Evolutionary conservation across 2,329 filamentous ascomycete genomes (phyloP).

Genomic region (Ceratocystis eucalypticola): DNA sequence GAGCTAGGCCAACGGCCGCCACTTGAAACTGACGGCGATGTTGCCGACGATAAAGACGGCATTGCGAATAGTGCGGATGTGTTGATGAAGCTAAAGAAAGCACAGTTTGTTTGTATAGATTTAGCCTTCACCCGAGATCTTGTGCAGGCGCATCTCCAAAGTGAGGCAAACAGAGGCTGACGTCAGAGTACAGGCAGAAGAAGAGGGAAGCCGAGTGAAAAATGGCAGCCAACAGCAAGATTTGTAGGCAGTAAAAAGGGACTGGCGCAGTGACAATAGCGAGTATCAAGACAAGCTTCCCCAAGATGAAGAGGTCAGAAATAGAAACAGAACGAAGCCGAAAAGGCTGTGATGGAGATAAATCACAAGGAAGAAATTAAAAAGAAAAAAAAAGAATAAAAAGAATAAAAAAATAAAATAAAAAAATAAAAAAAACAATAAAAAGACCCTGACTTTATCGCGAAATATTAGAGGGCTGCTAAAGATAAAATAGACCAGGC

Average conservation of each 20-base stretch:
- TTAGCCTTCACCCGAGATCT: conserved; percentile 5
- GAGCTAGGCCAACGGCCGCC: conserved; percentile 7
- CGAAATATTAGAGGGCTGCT: neutral
- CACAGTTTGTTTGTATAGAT: neutral
- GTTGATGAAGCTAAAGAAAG: neutral
- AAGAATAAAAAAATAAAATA: neutral
- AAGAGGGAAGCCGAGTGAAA: neutral
- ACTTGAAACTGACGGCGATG: conserved; percentile 1
- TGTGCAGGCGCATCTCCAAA: conserved; percentile 11
- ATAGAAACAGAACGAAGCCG: neutral
- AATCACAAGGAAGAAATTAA: neutral
- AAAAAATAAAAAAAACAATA: neutral
- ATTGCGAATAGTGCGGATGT: conserved; percentile 1
- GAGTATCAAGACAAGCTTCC: neutral
- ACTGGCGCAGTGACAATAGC: neutral
- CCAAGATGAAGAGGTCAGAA: neutral
- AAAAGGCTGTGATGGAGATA: too few species aligned
- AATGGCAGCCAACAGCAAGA: neutral
- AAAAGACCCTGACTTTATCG: neutral
- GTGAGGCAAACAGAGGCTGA: neutral
- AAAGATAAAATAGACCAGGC: neutral
- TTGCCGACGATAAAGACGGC: conserved; percentile 9
- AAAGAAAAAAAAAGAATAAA: neutral
- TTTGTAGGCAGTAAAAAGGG: neutral
- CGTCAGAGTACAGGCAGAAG: conserved; percentile 1